Evolutionary conservation across 139 green algal species (phyloP), one percentile per base, ranked within the genome.

Genomic region (Volvox reticuliferus): DNA sequence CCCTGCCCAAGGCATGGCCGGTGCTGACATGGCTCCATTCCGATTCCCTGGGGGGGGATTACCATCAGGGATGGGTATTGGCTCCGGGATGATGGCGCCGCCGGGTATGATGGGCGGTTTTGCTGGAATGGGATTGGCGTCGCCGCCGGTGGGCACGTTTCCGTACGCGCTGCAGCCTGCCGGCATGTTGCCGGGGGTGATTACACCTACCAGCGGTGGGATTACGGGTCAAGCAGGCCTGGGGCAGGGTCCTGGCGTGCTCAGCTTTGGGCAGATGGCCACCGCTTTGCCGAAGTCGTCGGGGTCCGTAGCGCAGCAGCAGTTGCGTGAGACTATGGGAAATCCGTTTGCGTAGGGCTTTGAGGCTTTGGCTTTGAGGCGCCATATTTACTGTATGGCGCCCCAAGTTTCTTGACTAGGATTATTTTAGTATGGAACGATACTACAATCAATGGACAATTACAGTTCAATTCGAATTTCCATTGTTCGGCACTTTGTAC

Each of bases 191-290:
- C 36, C 37, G 3, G 78, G 78, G 30, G 16, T 19, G 26, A 28
- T n/a, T 12, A 17, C 28, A 61, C 80, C 50, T 17, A 1, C 44
- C 18, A 28, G 37, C 22, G 79, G 37, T 36, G 79, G 37, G 37
- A 24, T 73, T 73, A 28, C 24, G 33, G 33, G 35, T 55, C 44
- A 55, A 61, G 44, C 16, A 36, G 79, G 22, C 35, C 20, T 68
- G 44, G 44, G 37, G 37, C 33, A 16, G 26, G 79, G 28, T 36
- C 26, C 55, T 0, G 80, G 50, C 13, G 80, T 50, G 50, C 71
- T 86, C 55, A 86, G 30, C 18, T 86, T 86, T 24, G 80, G 26
- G 28, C 80, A 86, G 16, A 75, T 86, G 80, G 55, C 55, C 12
- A 30, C 55, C 2, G 80, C 80, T 18, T 28, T 86, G 13, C 80